Base-by-base conservation (phyloP, 768 basidiomycete genomes). In the Hemileccinum impolitum region DNA sequence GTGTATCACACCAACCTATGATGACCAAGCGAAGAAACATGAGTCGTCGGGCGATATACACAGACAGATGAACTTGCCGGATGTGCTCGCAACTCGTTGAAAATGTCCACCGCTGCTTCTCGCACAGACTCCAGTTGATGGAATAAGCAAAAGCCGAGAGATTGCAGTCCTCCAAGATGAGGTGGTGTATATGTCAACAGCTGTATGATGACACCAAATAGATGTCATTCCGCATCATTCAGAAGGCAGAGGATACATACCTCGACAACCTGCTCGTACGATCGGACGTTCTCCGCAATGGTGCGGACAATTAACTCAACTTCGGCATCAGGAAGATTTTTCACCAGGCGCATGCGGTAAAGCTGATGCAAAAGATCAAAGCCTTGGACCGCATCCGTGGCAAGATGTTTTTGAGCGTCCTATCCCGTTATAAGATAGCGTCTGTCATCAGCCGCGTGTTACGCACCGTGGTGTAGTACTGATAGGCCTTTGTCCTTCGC, bases 361-460 rank as follows among this genome's bases (percentile, higher is more conserved):
- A 98, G 69, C 63, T 99, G 96, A 66, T 99, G 89, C 7, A 79
- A 52, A 12, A 95, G 74, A 65, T 99, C 96, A 56, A 95, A 84
- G 2, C 85, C 84, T 60, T 78, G 82, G 43, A 96, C 82, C 1
- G 86, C 71, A 50, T 79, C 78, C 45, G 68, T 72, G 11, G 75
- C 70, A 44, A 79, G 71, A 21, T 70, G 53, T 43, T 79, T 80
- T 45, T 74, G 70, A 65, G 88, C 83, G 61, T 94, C 89, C 91
- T 95, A 53, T 36, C 44, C 23, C 31, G 32, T 26, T 48, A 44
- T 65, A 9, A 51, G 57, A 48, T 10, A 34, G 30, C 6, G 42
- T 32, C n/a, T n/a, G 17, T 18, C 5, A 15, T 15, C 40, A 26
- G 21, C 11, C 14, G n/a, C 3, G 62, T 47, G 26, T 7, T 3